Percentiles rank a stretch among this genome's conserved stretches.
phyloP scores from a whole-genome alignment of 352 stramenopile genomes.

The Salisapilia sapeloensis region DNA sequence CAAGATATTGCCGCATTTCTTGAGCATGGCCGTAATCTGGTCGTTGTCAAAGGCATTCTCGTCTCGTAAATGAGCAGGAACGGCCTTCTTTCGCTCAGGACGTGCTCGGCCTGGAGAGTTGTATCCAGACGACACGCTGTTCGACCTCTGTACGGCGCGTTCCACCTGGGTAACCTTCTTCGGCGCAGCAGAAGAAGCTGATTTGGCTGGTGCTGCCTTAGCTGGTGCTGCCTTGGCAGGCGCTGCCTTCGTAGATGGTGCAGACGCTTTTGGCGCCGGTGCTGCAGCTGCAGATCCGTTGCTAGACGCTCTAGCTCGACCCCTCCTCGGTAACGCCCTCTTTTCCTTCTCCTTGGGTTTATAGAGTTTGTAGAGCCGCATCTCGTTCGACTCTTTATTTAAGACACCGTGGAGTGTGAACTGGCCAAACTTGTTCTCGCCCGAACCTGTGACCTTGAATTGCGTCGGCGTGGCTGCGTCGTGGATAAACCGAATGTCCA shows the following conservation, averaged over 20 bases:
- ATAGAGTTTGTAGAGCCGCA: slow-evolving; percentile 79
- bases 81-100: slow-evolving; percentile 48
- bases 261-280: neutral
- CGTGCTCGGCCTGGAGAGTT: too few species aligned
- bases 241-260: slow-evolving; percentile 1
- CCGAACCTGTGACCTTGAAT: slow-evolving; percentile 47
- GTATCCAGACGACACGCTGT: too few species aligned
- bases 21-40: slow-evolving; percentile 41
- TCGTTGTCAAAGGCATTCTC: slow-evolving; percentile 70
- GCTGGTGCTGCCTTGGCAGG: slow-evolving; percentile 10
- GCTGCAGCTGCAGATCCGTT: too few species aligned
- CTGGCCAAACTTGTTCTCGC: slow-evolving; percentile 65
- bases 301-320: slow-evolving; percentile 8
- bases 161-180: slow-evolving; percentile 8
- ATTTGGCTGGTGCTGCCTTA: slow-evolving; percentile 8
- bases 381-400: slow-evolving; percentile 55
- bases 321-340: slow-evolving; percentile 37
- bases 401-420: slow-evolving; percentile 61
- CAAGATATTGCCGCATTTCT: slow-evolving; percentile 66
- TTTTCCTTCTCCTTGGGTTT: slow-evolving; percentile 71
- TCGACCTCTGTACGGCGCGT: slow-evolving; percentile 1
- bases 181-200: too few species aligned
- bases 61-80: slow-evolving; percentile 62
- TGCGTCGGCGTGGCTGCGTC: slow-evolving; percentile 39
- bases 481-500: slow-evolving; percentile 69